Evolutionary conservation across 352 stramenopile genomes (phyloP).

Genomic region (Pythium insidiosum): DNA sequence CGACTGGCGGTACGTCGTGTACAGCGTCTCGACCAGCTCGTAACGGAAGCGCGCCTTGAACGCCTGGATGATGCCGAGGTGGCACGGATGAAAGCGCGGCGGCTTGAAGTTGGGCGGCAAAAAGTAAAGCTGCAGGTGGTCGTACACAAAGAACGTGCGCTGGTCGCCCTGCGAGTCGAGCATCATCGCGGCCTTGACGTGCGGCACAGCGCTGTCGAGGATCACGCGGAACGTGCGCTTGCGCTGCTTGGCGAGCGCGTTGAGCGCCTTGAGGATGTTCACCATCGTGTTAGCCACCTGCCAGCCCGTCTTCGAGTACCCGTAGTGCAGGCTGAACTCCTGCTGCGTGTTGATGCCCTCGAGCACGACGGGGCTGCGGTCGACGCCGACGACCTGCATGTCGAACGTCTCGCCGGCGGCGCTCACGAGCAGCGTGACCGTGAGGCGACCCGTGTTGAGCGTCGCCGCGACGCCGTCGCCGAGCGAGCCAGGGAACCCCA

Average conservation of each 20-base stretch:
- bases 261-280: conserved; percentile 71
- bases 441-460: conserved; percentile 37
- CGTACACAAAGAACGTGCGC: conserved; percentile 81
- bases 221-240: conserved; percentile 80
- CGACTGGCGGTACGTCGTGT: conserved; percentile 46
- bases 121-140: conserved; percentile 77
- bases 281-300: conserved; percentile 77
- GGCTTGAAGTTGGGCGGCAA: conserved; percentile 75
- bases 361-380: conserved; percentile 45
- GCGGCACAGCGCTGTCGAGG: conserved; percentile 70
- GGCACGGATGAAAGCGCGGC: conserved; percentile 61
- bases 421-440: conserved; percentile 69
- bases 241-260: conserved; percentile 48
- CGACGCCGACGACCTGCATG: conserved; percentile 73
- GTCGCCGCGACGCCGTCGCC: neutral
- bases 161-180: conserved; percentile 80
- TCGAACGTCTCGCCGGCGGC: conserved; percentile 72
- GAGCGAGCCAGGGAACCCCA: neutral
- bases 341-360: conserved; percentile 53
- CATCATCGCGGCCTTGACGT: conserved; percentile 84
- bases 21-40: conserved; percentile 74
- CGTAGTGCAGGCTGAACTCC: conserved; percentile 70
- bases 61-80: conserved; percentile 63
- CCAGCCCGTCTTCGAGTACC: conserved; percentile 72
- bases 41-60: conserved; percentile 77